Evolutionary conservation across 2,329 filamentous ascomycete genomes (phyloP).

Genomic region (Hypoxylon sp.): DNA sequence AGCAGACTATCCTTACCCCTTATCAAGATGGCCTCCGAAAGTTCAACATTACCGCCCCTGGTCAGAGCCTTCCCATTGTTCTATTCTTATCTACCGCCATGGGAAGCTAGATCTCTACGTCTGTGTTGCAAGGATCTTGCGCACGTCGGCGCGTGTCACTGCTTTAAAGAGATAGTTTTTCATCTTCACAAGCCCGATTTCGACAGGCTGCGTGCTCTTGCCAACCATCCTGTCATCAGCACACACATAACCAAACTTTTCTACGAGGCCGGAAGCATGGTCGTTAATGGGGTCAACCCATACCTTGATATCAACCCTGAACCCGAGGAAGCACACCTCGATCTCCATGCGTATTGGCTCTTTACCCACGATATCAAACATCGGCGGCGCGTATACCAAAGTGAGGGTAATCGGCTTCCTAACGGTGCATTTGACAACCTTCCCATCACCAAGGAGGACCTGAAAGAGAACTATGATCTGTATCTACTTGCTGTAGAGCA

Average conservation of each 20-base stretch:
- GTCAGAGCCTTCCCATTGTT: slow-evolving; percentile 16
- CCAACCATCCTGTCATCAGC: slow-evolving; percentile 30
- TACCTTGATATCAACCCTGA: not conserved
- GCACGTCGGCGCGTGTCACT: slow-evolving; percentile 17
- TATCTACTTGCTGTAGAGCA: slow-evolving; percentile 7
- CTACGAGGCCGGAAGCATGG: slow-evolving; percentile 12
- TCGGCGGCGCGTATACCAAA: not conserved
- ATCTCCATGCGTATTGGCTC: not conserved
- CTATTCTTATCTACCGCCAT: slow-evolving; percentile 15
- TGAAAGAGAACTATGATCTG: slow-evolving; percentile 22
- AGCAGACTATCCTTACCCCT: not conserved
- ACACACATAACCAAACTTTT: slow-evolving; percentile 20
- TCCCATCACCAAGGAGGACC: slow-evolving; percentile 8
- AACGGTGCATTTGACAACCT: not conserved
- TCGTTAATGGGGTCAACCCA: not conserved
- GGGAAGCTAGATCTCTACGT: slow-evolving; percentile 25
- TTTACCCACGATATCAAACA: no score
- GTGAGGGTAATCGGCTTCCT: slow-evolving; percentile 18
- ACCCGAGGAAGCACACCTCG: no score
- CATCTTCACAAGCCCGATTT: slow-evolving; percentile 20
- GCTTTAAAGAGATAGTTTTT: slow-evolving; percentile 17
- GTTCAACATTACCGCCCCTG: not conserved
- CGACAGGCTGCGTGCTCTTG: slow-evolving; percentile 17
- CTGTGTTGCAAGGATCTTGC: slow-evolving; percentile 31
- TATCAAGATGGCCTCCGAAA: not conserved